These are phyloP conservation scores for Arthrobotrys conoides DNA, from an alignment of 2,329 filamentous ascomycete species.

Conservation along the genomic window DNA sequence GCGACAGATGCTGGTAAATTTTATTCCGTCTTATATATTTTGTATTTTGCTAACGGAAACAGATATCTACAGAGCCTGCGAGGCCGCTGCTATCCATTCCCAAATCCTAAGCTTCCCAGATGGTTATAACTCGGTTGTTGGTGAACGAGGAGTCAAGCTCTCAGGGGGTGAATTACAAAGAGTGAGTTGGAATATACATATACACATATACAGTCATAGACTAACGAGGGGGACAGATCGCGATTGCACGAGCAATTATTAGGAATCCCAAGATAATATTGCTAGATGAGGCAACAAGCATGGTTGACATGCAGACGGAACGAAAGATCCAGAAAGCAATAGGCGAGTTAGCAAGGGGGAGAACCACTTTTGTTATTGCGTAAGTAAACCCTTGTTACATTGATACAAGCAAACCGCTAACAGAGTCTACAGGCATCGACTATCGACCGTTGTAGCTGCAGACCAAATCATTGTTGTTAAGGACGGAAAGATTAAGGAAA, in stretches of 20 bases:
- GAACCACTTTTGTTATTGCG: slow-evolving; percentile 72
- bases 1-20: slow-evolving; percentile 71
- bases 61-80: slow-evolving; percentile 75
- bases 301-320: slow-evolving; percentile 69
- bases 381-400: slow-evolving; percentile 66
- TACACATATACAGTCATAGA: neutral
- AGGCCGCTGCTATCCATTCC: slow-evolving; percentile 75
- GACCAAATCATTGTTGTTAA: slow-evolving; percentile 78
- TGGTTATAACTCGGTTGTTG: slow-evolving; percentile 70
- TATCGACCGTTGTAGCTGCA: slow-evolving; percentile 80
- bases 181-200: slow-evolving; percentile 35
- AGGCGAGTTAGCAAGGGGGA: slow-evolving; percentile 68
- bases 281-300: slow-evolving; percentile 72
- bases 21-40: neutral
- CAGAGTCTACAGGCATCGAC: slow-evolving; percentile 71
- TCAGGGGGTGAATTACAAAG: slow-evolving; percentile 72
- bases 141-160: slow-evolving; percentile 70
- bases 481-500: slow-evolving; percentile 75
- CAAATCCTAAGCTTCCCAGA: slow-evolving; percentile 74
- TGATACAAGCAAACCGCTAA: slow-evolving; percentile 51
- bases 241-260: slow-evolving; percentile 67
- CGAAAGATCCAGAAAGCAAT: slow-evolving; percentile 69
- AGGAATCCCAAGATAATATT: slow-evolving; percentile 68
- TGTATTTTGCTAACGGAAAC: slow-evolving; percentile 16
- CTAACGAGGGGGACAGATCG: slow-evolving; percentile 61